Evolutionary conservation across 2,329 filamentous ascomycete species (phyloP).

Genomic region (Nemania sp.): DNA sequence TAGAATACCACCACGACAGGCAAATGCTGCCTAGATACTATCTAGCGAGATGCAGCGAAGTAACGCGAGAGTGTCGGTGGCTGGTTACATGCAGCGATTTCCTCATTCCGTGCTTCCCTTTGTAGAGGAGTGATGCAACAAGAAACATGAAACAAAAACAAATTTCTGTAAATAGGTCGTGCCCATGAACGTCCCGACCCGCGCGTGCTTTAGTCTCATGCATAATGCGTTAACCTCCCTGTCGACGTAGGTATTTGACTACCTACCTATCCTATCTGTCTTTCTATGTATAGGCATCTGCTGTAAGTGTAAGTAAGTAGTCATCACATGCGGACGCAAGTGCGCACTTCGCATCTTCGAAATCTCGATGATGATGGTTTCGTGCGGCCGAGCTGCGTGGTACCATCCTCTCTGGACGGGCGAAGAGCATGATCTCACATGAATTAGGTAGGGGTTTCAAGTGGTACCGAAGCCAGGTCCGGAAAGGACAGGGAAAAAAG

Average conservation of each 20-base stretch:
- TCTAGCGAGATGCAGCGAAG: too few species aligned
- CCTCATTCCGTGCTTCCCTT: background rate
- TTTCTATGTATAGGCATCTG: background rate
- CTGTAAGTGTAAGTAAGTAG: too few species aligned
- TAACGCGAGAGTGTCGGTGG: too few species aligned
- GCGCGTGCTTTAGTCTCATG: constrained; percentile 5
- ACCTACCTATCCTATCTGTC: background rate
- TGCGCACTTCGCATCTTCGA: background rate
- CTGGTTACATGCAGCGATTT: too few species aligned
- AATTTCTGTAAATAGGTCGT: constrained; percentile 6
- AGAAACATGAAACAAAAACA: constrained; percentile 11
- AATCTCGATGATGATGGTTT: background rate
- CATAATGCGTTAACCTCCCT: background rate
- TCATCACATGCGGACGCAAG: constrained; percentile 1
- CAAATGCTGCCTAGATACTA: too few species aligned
- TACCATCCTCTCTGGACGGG: background rate
- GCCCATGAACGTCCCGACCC: background rate
- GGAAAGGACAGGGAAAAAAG: background rate
- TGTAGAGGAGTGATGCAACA: background rate
- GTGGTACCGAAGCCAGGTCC: background rate
- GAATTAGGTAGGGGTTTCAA: background rate
- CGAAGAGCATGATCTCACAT: background rate
- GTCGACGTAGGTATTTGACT: too few species aligned
- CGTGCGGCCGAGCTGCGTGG: too few species aligned
- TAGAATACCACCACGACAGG: too few species aligned